Base-by-base conservation (phyloP, 2,329 filamentous ascomycete species). In the Colletotrichum echinochloae region DNA sequence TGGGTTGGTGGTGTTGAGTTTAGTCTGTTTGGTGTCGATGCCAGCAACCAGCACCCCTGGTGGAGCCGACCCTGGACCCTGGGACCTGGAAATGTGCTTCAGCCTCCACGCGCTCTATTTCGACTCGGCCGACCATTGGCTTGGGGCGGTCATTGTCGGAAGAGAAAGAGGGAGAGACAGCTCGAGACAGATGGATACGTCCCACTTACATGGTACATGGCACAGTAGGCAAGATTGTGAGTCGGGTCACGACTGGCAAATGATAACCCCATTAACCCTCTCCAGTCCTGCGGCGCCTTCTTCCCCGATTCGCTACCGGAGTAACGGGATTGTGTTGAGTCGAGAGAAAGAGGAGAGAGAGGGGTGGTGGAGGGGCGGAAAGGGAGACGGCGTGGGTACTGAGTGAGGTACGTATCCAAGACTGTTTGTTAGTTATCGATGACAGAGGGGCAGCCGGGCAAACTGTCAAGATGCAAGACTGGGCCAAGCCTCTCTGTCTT, bases 231-330 rank as follows among this genome's bases (percentile, higher is more conserved):
- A 54, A 16, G 56, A 33, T 66, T 61, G 56, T 33, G 59, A 41
- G 46, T 54, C 41, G 30, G 46, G 18, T 46, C n/a, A 28, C 20
- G 37, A 41, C 46, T 59, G 48, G 54, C 35, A 37, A 65, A 54
- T 56, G 63, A 70, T 55, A 33, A 30, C 56, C 62, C 56, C 46
- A n/a, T 60, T 49, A 14, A 35, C 30, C 16, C 44, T 23, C 26
- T 20, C 35, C 12, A 35, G 30, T 41, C 48, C 23, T 59, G 57
- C 28, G 46, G 14, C 67, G 67, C 67, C 48, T 54, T 63, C 67
- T 62, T 63, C 57, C 64, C 67, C 67, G 64, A 63, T 70, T 70
- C 67, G 67, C 52, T 70, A 59, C 64, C 64, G 39, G 18, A 54
- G 44, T 52, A 33, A 33, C 48, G 64, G 52, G 55, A 44, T 28